Conservation (phyloP, 768 basidiomycete genomes). For the Psilocybe azurescens region DNA sequence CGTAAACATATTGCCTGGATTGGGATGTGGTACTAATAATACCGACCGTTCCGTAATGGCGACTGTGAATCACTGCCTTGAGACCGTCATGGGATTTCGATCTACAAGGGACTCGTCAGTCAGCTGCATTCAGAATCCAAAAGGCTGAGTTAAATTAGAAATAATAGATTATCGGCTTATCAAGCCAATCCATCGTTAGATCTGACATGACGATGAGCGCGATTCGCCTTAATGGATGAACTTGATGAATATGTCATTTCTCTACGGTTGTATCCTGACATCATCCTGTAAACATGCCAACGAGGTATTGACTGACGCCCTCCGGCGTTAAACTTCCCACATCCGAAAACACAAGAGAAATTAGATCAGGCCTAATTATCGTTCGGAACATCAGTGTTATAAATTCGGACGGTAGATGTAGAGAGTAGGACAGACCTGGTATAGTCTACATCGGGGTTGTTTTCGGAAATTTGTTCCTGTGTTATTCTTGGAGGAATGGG, state of each 20-base stretch:
- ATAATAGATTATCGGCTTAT: slow-evolving; percentile 40
- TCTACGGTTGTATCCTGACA: slow-evolving; percentile 20
- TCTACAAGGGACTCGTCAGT: slow-evolving; percentile 21
- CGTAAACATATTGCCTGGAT: slow-evolving; percentile 10
- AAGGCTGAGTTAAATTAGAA: slow-evolving; percentile 29
- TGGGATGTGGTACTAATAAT: slow-evolving; percentile 10
- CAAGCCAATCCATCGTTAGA: slow-evolving; percentile 37
- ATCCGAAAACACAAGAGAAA: slow-evolving; percentile 93
- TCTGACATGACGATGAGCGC: slow-evolving; percentile 19
- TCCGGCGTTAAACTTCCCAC: slow-evolving; percentile 92
- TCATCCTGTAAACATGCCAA: slow-evolving; percentile 89
- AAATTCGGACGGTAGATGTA: slow-evolving; percentile 7
- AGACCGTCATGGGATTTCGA: slow-evolving; percentile 20
- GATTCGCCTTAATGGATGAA: slow-evolving; percentile 16
- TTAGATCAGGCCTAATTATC: slow-evolving; percentile 79
- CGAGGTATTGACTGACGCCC: slow-evolving; percentile 93
- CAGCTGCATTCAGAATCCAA: slow-evolving; percentile 24
- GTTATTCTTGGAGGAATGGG: slow-evolving; percentile 60
- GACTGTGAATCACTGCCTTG: slow-evolving; percentile 12
- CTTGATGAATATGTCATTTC: slow-evolving; percentile 22
- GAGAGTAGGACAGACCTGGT: slow-evolving; percentile 64
- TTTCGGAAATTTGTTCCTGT: slow-evolving; percentile 79
- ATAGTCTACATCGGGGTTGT: slow-evolving; percentile 92
- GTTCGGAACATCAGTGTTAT: slow-evolving; percentile 21
- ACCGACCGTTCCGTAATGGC: slow-evolving; percentile 19